phyloP scores from a whole-genome alignment of 192 early-diverging fungal species.

The Physocladia obscura region DNA sequence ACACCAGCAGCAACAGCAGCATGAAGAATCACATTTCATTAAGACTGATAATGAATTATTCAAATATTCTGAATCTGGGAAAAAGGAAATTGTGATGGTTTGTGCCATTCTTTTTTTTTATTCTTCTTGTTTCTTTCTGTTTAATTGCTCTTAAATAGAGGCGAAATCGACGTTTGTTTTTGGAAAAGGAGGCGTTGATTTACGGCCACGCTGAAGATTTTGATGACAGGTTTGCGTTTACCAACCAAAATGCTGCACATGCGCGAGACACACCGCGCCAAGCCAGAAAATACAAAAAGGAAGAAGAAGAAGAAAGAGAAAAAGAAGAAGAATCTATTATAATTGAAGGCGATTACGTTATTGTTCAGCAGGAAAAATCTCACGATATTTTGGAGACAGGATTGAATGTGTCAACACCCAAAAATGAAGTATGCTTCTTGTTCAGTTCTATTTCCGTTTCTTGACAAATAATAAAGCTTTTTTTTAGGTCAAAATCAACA shows the following conservation, averaged over 20 bases:
- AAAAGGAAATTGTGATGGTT: slow-evolving; percentile 4
- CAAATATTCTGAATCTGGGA: background rate
- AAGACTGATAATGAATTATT: background rate
- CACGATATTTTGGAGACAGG: background rate
- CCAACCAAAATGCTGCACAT: slow-evolving; percentile 21
- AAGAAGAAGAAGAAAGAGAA: background rate
- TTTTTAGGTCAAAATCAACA: background rate
- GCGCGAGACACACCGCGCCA: background rate
- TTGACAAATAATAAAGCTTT: background rate
- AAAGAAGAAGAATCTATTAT: background rate
- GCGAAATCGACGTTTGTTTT: slow-evolving; percentile 36
- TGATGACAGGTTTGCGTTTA: slow-evolving; percentile 7
- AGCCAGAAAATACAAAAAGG: background rate
- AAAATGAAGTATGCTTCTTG: background rate
- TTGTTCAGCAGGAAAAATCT: slow-evolving; percentile 1
- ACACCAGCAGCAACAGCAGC: background rate
- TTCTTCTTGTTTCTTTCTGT: background rate
- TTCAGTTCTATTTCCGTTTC: background rate
- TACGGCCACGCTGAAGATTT: slow-evolving; percentile 25
- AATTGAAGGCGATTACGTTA: slow-evolving; percentile 4
- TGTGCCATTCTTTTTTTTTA: slow-evolving; percentile 12
- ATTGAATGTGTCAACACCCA: slow-evolving; percentile 4
- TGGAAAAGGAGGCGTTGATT: slow-evolving; percentile 29
- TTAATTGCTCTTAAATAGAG: slow-evolving; percentile 34
- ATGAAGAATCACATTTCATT: too few relatives aligned